Base-by-base conservation (phyloP, 805 yeast genomes). In the Saccharomycopsis capsularis region DNA sequence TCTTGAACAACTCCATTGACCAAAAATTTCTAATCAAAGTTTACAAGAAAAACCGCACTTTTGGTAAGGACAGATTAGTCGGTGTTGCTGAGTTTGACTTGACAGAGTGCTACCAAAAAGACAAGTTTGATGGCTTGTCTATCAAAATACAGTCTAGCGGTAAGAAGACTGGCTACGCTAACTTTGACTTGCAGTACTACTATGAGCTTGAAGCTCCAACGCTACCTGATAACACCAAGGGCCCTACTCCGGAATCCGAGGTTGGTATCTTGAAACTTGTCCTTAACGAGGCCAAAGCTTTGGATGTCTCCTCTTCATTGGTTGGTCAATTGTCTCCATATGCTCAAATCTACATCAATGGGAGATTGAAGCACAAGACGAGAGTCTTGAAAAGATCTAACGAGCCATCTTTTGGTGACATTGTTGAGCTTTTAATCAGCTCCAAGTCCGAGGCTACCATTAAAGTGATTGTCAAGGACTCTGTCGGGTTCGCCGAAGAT, bases 361-460 rank as follows among this genome's bases (percentile, higher is more conserved):
- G 74, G 36, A 74, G 79, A 54, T 64, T 77, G 47, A 70, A 74
- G n/a, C 74, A 75, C 57, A 67, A 66, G 4, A 76, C 79, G 47
- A 78, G 93, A 68, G 73, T 75, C 29, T 69, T 84, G 60, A 80
- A 78, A 58, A 74, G 78, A 59, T 73, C 79, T 6, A 85, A 84
- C 58, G 87, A 81, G 58, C 95, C 95, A 16, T 67, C 80, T 11
- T 85, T 85, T 80, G 80, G 78, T 51, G 79, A 79, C 57, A 62
- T 73, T 25, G 63, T 79, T 48, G 95, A 85, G 63, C 60, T 76
- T 3, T 69, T 85, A 56, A 66, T 85, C 34, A 73, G 80, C 4
- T 73, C 82, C 25, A 85, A 81, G 61, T 70, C 81, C 0, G 66
- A 64, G 29, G 74, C 89, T 16, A 68, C 68, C 23, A 56, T 84